phyloP scores from a whole-genome alignment of 179 eudicot genomes.

The Pouteria campechiana region DNA sequence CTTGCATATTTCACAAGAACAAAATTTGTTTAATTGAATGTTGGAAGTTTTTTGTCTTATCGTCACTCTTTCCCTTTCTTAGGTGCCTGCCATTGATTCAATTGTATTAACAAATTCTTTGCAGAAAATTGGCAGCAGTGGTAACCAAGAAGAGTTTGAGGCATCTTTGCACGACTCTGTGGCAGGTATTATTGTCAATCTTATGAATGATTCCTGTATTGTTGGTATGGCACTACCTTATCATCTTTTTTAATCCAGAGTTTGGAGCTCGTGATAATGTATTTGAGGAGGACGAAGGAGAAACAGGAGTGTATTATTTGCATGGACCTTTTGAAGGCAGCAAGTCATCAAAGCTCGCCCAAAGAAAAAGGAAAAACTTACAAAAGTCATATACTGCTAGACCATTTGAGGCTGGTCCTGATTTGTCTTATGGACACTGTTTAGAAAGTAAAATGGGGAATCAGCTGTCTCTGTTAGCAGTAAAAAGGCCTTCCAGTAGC shows the following conservation, averaged over 20 bases:
- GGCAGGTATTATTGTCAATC: constrained; percentile 37
- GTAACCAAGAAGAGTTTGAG: constrained; percentile 56
- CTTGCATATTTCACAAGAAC: too few species aligned
- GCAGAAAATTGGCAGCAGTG: constrained; percentile 54
- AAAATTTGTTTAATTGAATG: too few species aligned
- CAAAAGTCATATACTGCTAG: constrained; percentile 34
- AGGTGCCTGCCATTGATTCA: too few species aligned
- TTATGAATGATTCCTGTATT: constrained; percentile 1
- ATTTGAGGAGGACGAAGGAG: constrained; percentile 81
- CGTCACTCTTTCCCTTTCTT: too few species aligned
- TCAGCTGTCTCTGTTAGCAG: constrained; percentile 29
- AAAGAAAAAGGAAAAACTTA: constrained; percentile 47
- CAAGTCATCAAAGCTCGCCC: constrained; percentile 36
- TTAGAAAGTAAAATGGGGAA: constrained; percentile 46
- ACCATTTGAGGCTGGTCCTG: constrained; percentile 50
- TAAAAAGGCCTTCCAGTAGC: constrained; percentile 59
- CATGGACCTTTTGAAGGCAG: constrained; percentile 41
- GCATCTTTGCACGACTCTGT: constrained; percentile 52
- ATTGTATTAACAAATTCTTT: too few species aligned
- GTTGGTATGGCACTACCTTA: not conserved
- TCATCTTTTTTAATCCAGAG: constrained; percentile 19
- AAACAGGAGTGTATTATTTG: constrained; percentile 40
- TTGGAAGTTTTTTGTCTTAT: too few species aligned
- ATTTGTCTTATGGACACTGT: constrained; percentile 33
- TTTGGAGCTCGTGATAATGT: constrained; percentile 49